These are phyloP conservation scores for Letharia lupina DNA, from an alignment of 495 filamentous ascomycete genomes.

Conservation along the genomic window DNA sequence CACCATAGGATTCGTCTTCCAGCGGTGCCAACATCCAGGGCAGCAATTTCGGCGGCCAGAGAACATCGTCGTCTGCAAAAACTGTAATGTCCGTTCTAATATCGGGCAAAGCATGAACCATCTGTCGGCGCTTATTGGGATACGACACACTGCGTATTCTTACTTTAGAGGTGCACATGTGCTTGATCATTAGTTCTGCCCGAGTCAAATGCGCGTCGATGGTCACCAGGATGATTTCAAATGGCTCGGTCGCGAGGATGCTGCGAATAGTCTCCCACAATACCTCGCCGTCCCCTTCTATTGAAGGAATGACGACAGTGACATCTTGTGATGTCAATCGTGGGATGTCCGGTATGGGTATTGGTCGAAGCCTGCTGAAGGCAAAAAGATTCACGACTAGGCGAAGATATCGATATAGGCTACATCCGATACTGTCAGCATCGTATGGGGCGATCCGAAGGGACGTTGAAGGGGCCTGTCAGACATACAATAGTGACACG, in stretches of 20 bases:
- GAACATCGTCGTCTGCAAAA: slow-evolving; percentile 83
- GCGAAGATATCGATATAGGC: slow-evolving; percentile 56
- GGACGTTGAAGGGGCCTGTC: not conserved
- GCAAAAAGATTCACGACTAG: slow-evolving; percentile 57
- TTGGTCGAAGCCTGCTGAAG: slow-evolving; percentile 57
- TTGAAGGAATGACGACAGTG: slow-evolving; percentile 64
- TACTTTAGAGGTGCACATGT: slow-evolving; percentile 47
- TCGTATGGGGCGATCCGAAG: not conserved
- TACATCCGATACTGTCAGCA: slow-evolving; percentile 23
- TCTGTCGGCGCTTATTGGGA: slow-evolving; percentile 78
- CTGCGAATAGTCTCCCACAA: slow-evolving; percentile 52
- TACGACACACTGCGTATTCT: slow-evolving; percentile 46
- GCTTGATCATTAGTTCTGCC: slow-evolving; percentile 43
- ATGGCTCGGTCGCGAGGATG: slow-evolving; percentile 47
- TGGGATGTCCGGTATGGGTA: slow-evolving; percentile 52
- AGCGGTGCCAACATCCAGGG: slow-evolving; percentile 82
- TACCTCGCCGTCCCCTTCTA: slow-evolving; percentile 53
- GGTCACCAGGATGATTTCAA: slow-evolving; percentile 54
- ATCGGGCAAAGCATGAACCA: slow-evolving; percentile 69
- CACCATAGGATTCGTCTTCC: slow-evolving; percentile 66
- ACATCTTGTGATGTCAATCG: slow-evolving; percentile 60
- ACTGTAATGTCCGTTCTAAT: slow-evolving; percentile 67
- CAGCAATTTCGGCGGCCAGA: slow-evolving; percentile 67
- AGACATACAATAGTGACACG: slow-evolving; percentile 26
- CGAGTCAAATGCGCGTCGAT: slow-evolving; percentile 53